Base-by-base conservation (phyloP, 805 yeast species). In the Pichia deserticola region DNA sequence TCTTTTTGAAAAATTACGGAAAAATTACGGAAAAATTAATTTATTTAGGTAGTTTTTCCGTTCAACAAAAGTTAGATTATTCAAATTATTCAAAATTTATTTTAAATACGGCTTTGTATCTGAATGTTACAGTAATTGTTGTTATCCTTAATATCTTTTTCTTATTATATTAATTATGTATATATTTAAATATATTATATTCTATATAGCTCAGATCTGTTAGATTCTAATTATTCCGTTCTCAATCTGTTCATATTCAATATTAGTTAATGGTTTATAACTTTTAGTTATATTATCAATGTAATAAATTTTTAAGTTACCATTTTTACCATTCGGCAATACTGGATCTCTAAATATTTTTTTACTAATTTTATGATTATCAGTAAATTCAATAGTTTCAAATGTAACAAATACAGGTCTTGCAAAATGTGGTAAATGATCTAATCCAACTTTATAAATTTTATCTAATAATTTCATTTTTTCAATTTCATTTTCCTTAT, bases 281-380 rank as follows among this genome's bases (percentile, higher is more conserved):
- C 69, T 71, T 47, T 72, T 71, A 7, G 67, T 62, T 13, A 38
- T 50, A 3, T 48, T 40, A 55, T 79, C 77, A 54, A 89, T 71
- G 86, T 92, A 89, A 67, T 78, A 90, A 37, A 89, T 77, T 20
- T 68, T 60, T 46, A 86, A 92, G 29, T 67, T 65, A 5, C 81
- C 82, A 40, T 67, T 62, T 32, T 69, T 75, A 45, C 95, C 95
- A 62, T 76, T 75, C 50, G 97, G 87, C 45, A 85, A 65, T 8
- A 72, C 72, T 52, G 86, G 89, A 56, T 82, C 78, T 64, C 84
- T 81, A 62, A 79, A 86, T 34, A 69, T 66, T 59, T 79, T 81
- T 65, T 86, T 86, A 11, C 84, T 77, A 12, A 90, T 79, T 70
- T 90, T 90, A 67, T 87, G 90, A 63, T 86, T 92, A 55, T 87